Evolutionary conservation across 2,329 filamentous ascomycete species (phyloP), one percentile per base, ranked within the genome.

Genomic region (Bipolaris cookei): DNA sequence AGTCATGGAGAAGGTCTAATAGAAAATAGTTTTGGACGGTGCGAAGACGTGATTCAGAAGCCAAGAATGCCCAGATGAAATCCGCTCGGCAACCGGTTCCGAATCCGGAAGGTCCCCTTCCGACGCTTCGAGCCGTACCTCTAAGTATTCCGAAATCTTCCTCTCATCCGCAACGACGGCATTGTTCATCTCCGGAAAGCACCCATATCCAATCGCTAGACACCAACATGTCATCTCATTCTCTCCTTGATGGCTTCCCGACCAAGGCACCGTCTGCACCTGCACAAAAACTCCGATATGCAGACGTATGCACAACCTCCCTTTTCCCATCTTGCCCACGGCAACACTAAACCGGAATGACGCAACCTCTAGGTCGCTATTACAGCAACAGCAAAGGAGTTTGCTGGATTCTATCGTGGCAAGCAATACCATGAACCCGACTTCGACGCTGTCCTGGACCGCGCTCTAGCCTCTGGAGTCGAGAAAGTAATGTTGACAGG

Each of bases 361-460:
- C 11, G 18, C 14, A 11, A 1, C 20, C 11, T 38, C 4, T 20
- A 74, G 72, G 68, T 75, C 52, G 72, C 72, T 42, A 67, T 73
- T 4, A 75, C 73, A 30, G 69, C 70, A 41, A 74, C 71, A 14
- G 69, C 71, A 16, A 64, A 66, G 7, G 79, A 84, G 56, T 83
- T 83, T 53, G 76, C 78, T n/a, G 82, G 81, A 13, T 74, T 81
- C 53, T 84, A 84, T 57, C 78, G 82, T 6, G 76, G 75, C 38
- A 55, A 55, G 6, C 46, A 51, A 32, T 55, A 55, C 11, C 52
- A 55, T 32, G 52, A 37, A 1, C 45, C 46, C 2, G 52, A 55
- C 13, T 55, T 55, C 4, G 46, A 55, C 6, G 46, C 46, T 6
- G 46, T 55, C 6, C 32, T 55, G 6, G 52, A 55, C 13, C 52